Conservation (phyloP, 148 eudicot genomes). For the Gaultheria prostrata region DNA sequence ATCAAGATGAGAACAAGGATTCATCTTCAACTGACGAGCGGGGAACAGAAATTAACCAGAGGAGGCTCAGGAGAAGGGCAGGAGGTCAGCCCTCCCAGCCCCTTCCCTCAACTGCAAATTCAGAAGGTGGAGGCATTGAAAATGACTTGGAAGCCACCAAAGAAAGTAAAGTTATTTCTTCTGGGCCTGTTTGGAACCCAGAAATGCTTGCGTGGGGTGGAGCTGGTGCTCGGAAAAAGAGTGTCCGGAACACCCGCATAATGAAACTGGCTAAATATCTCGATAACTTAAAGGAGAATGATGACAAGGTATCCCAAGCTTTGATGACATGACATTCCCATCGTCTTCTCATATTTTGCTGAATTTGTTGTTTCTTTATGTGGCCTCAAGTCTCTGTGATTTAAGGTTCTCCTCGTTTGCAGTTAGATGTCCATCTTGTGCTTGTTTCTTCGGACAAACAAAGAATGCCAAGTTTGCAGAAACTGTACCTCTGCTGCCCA, state of each 20-base stretch:
- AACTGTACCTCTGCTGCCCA: slow-evolving; percentile 23
- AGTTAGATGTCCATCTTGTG: slow-evolving; percentile 26
- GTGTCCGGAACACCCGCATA: slow-evolving; percentile 35
- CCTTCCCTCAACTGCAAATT: slow-evolving; percentile 34
- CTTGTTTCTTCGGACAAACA: slow-evolving; percentile 28
- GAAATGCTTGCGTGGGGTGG: slow-evolving; percentile 57
- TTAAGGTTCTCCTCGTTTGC: slow-evolving; percentile 19
- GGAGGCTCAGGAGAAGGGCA: slow-evolving; percentile 32
- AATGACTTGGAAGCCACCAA: slow-evolving; percentile 32
- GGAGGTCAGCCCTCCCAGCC: slow-evolving; percentile 27
- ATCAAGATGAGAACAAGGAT: slow-evolving; percentile 29
- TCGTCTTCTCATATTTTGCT: not conserved
- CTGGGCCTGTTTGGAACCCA: slow-evolving; percentile 29
- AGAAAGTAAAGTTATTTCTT: slow-evolving; percentile 24
- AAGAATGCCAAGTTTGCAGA: slow-evolving; percentile 19
- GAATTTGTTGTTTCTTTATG: not conserved
- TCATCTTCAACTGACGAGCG: slow-evolving; percentile 35
- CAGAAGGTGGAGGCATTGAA: slow-evolving; percentile 30
- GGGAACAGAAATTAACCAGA: slow-evolving; percentile 30
- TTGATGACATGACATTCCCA: not conserved
- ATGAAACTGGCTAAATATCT: slow-evolving; percentile 42
- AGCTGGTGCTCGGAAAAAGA: slow-evolving; percentile 43
- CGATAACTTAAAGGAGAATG: slow-evolving; percentile 40
- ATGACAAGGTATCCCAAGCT: slow-evolving; percentile 34
- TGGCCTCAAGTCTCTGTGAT: not conserved